phyloP scores from a whole-genome alignment of 164 flowering plant species.

The Platanus orientalis region DNA sequence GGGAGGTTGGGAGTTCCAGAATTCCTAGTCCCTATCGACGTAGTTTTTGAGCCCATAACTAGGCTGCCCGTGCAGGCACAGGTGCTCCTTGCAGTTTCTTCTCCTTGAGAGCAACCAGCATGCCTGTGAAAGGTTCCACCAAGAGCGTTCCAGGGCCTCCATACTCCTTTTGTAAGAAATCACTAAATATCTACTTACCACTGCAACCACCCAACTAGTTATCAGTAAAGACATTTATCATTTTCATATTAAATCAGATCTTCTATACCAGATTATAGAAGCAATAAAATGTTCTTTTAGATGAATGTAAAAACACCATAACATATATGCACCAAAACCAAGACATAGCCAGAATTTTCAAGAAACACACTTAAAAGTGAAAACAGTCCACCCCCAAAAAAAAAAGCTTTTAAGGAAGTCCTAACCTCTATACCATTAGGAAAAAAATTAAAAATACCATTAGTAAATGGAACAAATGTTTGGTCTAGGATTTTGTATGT shows the following conservation, averaged over 20 bases:
- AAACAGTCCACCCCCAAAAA: no score
- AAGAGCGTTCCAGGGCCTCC: conserved; percentile 86
- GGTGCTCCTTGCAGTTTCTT: conserved; percentile 70
- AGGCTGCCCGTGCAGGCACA: conserved; percentile 58
- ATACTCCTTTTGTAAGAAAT: conserved; percentile 47
- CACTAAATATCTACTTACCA: not conserved
- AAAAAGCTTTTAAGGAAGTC: no score
- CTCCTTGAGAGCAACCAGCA: conserved; percentile 60
- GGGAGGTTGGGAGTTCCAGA: conserved; percentile 40
- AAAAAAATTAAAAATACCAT: no score
- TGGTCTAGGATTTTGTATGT: no score
- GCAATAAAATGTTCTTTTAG: no score
- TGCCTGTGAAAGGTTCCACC: conserved; percentile 83
- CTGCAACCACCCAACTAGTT: not conserved
- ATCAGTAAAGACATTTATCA: not conserved
- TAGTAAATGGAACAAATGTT: no score
- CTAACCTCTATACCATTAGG: no score
- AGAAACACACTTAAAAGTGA: no score
- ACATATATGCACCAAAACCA: no score
- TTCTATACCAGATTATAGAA: no score
- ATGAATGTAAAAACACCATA: no score
- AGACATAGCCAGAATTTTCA: no score
- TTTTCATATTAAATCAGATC: conserved; percentile 2
- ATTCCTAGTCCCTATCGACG: conserved; percentile 71
- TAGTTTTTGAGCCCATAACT: conserved; percentile 74